Percentiles rank a stretch among this genome's conserved stretches.
phyloP scores from a whole-genome alignment of 352 stramenopile genomes.

The Phytophthora macrochlamydospora region DNA sequence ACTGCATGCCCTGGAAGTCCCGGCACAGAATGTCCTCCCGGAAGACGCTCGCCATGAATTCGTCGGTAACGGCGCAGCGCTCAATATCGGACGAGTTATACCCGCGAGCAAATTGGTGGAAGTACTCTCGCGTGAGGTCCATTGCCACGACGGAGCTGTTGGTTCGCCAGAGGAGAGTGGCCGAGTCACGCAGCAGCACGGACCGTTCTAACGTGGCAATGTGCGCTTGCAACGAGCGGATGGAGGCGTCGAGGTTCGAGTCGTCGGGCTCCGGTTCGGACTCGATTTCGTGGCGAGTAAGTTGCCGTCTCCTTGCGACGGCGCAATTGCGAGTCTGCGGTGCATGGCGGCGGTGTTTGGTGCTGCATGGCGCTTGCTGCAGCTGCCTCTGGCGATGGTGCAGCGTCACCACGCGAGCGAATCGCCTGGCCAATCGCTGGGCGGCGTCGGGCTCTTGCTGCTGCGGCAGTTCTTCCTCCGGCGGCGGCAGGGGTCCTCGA shows the following conservation, averaged over 20 bases:
- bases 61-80: slow-evolving; percentile 9
- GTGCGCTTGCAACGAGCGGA: slow-evolving; percentile 38
- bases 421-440: slow-evolving; percentile 34
- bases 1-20: slow-evolving; percentile 50
- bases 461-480: slow-evolving; percentile 10
- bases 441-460: slow-evolving; percentile 9
- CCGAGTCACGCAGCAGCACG: slow-evolving; percentile 43
- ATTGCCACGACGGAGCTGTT: slow-evolving; percentile 50
- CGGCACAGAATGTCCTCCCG: slow-evolving; percentile 45
- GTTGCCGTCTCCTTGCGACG: slow-evolving; percentile 19
- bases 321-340: slow-evolving; percentile 38
- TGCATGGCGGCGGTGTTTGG: not conserved
- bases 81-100: slow-evolving; percentile 35
- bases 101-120: slow-evolving; percentile 43
- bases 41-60: slow-evolving; percentile 45
- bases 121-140: slow-evolving; percentile 50
- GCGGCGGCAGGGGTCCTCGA: slow-evolving; percentile 14
- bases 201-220: slow-evolving; percentile 47
- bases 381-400: slow-evolving; percentile 27
- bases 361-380: not conserved
- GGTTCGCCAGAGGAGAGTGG: slow-evolving; percentile 38
- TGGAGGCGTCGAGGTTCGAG: slow-evolving; percentile 34
- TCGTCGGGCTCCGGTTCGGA: slow-evolving; percentile 21
- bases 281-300: slow-evolving; percentile 8
- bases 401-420: slow-evolving; percentile 43